Percentiles rank a stretch among this genome's conserved stretches.
Evolutionary conservation across 192 early-diverging fungal genomes (phyloP).

Genomic region (Gryganskiella cystojenkinii): DNA sequence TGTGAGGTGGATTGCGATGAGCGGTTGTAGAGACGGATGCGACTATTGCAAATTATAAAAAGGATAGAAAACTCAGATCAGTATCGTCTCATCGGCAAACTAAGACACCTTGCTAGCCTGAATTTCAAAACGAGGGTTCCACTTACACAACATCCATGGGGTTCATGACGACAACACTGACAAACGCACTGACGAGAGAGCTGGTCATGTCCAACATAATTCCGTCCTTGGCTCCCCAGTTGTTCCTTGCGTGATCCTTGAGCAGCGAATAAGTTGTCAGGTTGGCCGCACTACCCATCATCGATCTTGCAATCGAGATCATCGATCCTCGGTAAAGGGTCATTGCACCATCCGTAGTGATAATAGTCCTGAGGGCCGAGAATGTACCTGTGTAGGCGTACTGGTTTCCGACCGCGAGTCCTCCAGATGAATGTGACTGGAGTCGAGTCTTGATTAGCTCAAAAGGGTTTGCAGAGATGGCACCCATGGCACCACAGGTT

Average conservation of each 20-base stretch:
- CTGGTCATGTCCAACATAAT: conserved; percentile 74
- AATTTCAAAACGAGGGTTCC: conserved; percentile 1
- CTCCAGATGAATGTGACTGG: conserved; percentile 64
- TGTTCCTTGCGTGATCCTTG: conserved; percentile 71
- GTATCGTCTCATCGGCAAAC: too few relatives aligned
- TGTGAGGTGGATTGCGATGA: conserved; percentile 72
- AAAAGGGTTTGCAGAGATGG: conserved; percentile 79
- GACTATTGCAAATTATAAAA: too few relatives aligned
- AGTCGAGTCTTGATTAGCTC: conserved; percentile 81
- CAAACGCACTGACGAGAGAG: conserved; percentile 68
- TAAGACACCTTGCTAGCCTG: background rate
- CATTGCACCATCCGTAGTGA: conserved; percentile 56
- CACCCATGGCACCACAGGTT: conserved; percentile 80
- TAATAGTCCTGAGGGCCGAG: conserved; percentile 66
- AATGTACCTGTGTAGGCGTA: conserved; percentile 68
- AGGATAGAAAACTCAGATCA: too few relatives aligned
- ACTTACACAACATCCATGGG: conserved; percentile 62
- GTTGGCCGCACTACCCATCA: conserved; percentile 76
- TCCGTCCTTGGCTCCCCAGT: conserved; percentile 69
- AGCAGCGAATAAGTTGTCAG: conserved; percentile 73
- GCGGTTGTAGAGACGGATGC: conserved; percentile 81
- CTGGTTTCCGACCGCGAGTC: conserved; percentile 76
- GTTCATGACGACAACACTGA: conserved; percentile 65
- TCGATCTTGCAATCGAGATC: conserved; percentile 70
- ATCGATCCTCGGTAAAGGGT: conserved; percentile 78